Base-by-base conservation (phyloP, 148 eudicot species). In the Diospyros lotus region DNA sequence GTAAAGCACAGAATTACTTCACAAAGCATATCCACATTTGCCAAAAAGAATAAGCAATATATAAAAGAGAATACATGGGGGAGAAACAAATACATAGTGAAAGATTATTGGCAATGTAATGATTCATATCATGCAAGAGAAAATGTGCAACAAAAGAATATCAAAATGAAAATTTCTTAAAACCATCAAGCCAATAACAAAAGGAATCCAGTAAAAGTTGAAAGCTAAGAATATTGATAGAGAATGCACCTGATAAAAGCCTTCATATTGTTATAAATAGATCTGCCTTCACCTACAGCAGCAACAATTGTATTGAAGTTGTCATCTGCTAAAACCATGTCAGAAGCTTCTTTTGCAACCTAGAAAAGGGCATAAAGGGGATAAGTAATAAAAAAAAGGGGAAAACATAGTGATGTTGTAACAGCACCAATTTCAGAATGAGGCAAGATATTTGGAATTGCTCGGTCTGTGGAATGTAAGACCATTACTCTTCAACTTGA, bases 251-350 rank as follows among this genome's bases (percentile, higher is more conserved):
- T 87, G 78, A 91, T 91, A 74, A 91, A 91, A 65, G 96, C 96
- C 82, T 91, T 91, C 96, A 89, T 91, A 83, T 91, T 91, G 82
- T 89, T 83, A 78, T 90, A 91, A 76, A 91, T 91, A 58, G 96
- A 89, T 75, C 96, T 86, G 76, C 96, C 96, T 87, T 91, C 93
- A n/a, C 88, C 74, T n/a, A 87, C 90, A 77, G 90, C 90, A 81
- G 90, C 68, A 75, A 87, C 86, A 55, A 87, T 87, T 0, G 90
- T 87, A 76, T 88, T 87, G 74, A 87, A 87, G 60, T 87, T 87
- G 75, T 87, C 90, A 78, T 87, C 90, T 8, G 90, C 88, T 62
- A 87, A 87, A 46, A 87, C 90, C 88, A 87, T 87, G 78, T 87
- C 90, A 77, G 88, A 83, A 8, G 90, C 90, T 79, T 87, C 90